Evolutionary conservation across 768 basidiomycete genomes (phyloP).

Genomic region (Tricholoma furcatifolium): DNA sequence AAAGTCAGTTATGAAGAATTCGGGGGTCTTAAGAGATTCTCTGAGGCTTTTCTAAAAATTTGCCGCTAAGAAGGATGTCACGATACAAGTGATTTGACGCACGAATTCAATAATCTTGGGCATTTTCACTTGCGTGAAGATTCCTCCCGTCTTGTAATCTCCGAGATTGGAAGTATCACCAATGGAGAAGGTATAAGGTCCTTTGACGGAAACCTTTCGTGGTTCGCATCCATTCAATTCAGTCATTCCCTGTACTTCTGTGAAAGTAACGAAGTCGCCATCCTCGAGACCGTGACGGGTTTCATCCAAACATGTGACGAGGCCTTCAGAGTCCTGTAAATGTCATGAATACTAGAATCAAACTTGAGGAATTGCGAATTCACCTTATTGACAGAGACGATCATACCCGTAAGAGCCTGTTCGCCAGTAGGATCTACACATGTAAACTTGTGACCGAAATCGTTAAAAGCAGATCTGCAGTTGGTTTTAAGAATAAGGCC

Average conservation of each 20-base stretch:
- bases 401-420: constrained; percentile 90
- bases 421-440: constrained; percentile 99
- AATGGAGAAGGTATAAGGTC: constrained; percentile 96
- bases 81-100: constrained; percentile 29
- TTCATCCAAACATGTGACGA: constrained; percentile 96
- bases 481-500: background rate
- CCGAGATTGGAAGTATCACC: constrained; percentile 83
- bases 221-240: constrained; percentile 91
- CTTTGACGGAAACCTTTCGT: constrained; percentile 89
- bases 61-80: background rate
- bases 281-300: constrained; percentile 98
- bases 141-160: constrained; percentile 83
- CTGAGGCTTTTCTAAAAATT: constrained; percentile 83
- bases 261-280: constrained; percentile 96
- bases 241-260: constrained; percentile 93
- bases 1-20: constrained; percentile 93
- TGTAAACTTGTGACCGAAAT: constrained; percentile 93
- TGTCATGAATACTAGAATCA: background rate
- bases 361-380: constrained; percentile 2
- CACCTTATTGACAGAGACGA: constrained; percentile 90
- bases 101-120: constrained; percentile 95
- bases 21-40: constrained; percentile 79
- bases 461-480: constrained; percentile 86
- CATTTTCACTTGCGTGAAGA: constrained; percentile 99
- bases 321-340: constrained; percentile 74